phyloP scores from a whole-genome alignment of 2,329 filamentous ascomycete genomes.

The Xenoacremonium recifei region DNA sequence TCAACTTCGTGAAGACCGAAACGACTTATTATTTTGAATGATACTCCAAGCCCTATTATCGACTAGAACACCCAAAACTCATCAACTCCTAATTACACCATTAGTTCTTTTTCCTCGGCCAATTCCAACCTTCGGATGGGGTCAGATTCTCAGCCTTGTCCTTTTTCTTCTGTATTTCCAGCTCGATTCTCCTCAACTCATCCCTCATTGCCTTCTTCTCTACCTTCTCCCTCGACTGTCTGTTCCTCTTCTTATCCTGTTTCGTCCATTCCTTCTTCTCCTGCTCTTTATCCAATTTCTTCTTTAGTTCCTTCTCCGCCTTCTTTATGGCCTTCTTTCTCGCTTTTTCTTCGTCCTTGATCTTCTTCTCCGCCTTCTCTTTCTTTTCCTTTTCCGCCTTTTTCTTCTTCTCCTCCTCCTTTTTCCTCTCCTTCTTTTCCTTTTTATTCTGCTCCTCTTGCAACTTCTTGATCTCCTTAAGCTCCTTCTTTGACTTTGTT shows the following conservation, averaged over 20 bases:
- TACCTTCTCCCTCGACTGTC: too few species aligned
- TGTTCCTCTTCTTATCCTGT: too few species aligned
- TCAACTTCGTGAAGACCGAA: neutral
- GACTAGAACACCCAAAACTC: too few species aligned
- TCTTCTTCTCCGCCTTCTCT: neutral
- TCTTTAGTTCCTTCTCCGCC: neutral
- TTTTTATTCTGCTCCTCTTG: neutral
- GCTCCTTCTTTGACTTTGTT: neutral
- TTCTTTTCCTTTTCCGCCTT: neutral
- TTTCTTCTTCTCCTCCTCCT: neutral
- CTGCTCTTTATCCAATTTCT: neutral
- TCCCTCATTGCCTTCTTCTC: too few species aligned
- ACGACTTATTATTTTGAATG: neutral
- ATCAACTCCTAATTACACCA: too few species aligned
- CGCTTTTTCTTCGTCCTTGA: neutral
- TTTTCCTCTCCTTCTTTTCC: neutral
- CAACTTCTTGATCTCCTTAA: neutral
- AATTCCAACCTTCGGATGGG: too few species aligned
- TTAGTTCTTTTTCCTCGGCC: too few species aligned
- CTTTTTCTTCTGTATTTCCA: too few species aligned
- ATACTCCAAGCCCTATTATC: too few species aligned
- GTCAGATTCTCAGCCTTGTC: too few species aligned
- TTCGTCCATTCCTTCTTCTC: neutral
- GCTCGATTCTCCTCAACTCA: too few species aligned
- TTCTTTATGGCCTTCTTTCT: neutral